Evolutionary conservation across 75 land plant species (phyloP).

Genomic region (Sequoia sempervirens): DNA sequence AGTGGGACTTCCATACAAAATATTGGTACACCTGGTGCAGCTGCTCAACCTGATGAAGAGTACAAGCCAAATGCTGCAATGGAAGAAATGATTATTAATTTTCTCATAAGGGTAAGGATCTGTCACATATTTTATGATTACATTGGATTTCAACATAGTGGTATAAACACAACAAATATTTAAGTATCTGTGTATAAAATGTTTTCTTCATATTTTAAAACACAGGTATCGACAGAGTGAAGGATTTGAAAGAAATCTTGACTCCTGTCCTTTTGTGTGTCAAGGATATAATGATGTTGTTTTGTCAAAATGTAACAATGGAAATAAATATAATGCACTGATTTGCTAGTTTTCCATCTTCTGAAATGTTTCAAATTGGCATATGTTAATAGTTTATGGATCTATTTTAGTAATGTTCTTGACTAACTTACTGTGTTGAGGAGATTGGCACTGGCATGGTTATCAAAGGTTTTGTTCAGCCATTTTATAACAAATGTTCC

Average conservation of each 20-base stretch:
- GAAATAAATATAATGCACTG: background rate
- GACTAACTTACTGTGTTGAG: background rate
- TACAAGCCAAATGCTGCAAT: slow-evolving; percentile 99
- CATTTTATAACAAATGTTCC: background rate
- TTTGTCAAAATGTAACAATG: no score
- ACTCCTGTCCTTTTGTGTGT: background rate
- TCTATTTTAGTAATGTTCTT: background rate
- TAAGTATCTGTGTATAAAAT: background rate
- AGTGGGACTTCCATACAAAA: slow-evolving; percentile 75
- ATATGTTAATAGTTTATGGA: background rate
- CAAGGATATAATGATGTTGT: background rate
- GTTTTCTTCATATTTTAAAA: background rate
- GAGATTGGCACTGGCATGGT: background rate
- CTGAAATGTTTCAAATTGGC: background rate
- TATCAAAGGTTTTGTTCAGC: background rate
- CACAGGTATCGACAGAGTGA: background rate
- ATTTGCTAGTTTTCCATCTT: background rate
- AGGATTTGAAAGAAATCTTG: background rate
- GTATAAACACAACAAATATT: background rate
- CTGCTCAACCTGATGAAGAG: slow-evolving; percentile 91
- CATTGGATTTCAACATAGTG: background rate
- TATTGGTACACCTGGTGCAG: slow-evolving; percentile 90
- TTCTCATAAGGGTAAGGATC: slow-evolving; percentile 80
- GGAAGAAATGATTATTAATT: slow-evolving; percentile 99
- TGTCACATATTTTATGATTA: background rate